Evolutionary conservation across 805 yeast genomes (phyloP), one percentile per base, ranked within the genome.

Genomic region (Metschnikowia proteae): DNA sequence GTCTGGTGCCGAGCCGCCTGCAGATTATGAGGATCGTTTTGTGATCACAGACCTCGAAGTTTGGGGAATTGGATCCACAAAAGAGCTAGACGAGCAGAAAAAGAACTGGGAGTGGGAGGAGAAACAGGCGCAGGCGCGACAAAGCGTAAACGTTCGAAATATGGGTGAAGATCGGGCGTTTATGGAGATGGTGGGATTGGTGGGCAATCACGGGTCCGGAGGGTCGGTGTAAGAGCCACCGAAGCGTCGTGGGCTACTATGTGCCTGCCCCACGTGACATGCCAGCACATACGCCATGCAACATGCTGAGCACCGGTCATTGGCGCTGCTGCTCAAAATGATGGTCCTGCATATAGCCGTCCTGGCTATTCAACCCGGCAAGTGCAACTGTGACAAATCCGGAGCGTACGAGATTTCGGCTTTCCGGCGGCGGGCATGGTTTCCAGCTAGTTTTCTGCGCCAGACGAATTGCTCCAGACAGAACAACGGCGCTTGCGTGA

Each of bases 71-170:
- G 98, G 97, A 1, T 81, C 88, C 6, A 81, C 79, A 7, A 80
- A 83, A 51, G 96, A 88, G 55, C 68, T 90, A 41, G 84, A 78
- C 29, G 91, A 85, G 52, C 97, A 91, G 66, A 71, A 76, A 40
- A 80, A 79, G 58, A 78, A 79, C 51, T 86, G 96, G 94, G 90
- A 84, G 57, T 90, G 97, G 97, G 97, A 92, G 61, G 86, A 84
- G 60, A 73, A 81, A 43, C 96, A 89, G 62, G 96, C 96, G 0
- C 78, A 82, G 56, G 83, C 89, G 33, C 73, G 97, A 45, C 86
- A 84, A 58, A 74, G 79, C 28, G 78, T 90, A 2, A 88, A 90
- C 59, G 55, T 83, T 30, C 74, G 78, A 45, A 79, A 77, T 48
- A 61, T 86, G 55, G 86, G 87, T 1, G 97, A 91, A 58, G 96